Conservation (phyloP, 495 filamentous ascomycete genomes). For the Cairneyella variabilis region DNA sequence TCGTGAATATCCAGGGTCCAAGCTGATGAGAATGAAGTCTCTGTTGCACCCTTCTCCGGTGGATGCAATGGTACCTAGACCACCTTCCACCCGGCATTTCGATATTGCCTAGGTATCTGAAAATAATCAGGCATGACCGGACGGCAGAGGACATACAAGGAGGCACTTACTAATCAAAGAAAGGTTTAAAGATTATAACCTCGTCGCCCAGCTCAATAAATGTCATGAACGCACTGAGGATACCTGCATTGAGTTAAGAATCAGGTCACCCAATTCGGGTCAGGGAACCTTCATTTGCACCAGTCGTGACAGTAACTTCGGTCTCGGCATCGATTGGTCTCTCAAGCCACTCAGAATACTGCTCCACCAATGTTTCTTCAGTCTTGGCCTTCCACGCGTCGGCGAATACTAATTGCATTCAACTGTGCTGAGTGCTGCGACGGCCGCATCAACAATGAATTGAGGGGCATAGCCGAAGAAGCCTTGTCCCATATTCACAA, state of each 20-base stretch:
- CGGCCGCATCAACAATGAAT: slow-evolving; percentile 89
- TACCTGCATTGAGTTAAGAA: slow-evolving; percentile 36
- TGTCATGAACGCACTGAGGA: slow-evolving; percentile 95
- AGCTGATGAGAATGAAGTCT: slow-evolving; percentile 77
- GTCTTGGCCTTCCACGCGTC: slow-evolving; percentile 82
- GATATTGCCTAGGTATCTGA: slow-evolving; percentile 89
- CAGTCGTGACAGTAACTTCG: slow-evolving; percentile 92
- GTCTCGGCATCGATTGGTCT: slow-evolving; percentile 77
- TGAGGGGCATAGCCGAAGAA: slow-evolving; percentile 94
- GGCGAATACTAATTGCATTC: slow-evolving; percentile 99
- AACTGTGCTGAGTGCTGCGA: slow-evolving; percentile 81
- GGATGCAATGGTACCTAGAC: slow-evolving; percentile 92
- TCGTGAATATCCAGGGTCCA: slow-evolving; percentile 84
- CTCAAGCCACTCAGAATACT: slow-evolving; percentile 84
- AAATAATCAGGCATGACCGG: slow-evolving; percentile 1
- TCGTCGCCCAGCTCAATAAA: slow-evolving; percentile 94
- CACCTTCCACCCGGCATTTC: slow-evolving; percentile 95
- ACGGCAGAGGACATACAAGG: neutral
- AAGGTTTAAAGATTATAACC: slow-evolving; percentile 97
- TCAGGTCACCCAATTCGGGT: slow-evolving; percentile 4
- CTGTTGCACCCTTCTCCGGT: slow-evolving; percentile 71
- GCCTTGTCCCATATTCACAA: slow-evolving; percentile 96
- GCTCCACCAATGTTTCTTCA: slow-evolving; percentile 88
- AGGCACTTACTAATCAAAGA: slow-evolving; percentile 92
- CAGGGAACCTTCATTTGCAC: slow-evolving; percentile 79